Conservation (phyloP, 1,284 basidiomycete genomes). For the Amylostereum areolatum region DNA sequence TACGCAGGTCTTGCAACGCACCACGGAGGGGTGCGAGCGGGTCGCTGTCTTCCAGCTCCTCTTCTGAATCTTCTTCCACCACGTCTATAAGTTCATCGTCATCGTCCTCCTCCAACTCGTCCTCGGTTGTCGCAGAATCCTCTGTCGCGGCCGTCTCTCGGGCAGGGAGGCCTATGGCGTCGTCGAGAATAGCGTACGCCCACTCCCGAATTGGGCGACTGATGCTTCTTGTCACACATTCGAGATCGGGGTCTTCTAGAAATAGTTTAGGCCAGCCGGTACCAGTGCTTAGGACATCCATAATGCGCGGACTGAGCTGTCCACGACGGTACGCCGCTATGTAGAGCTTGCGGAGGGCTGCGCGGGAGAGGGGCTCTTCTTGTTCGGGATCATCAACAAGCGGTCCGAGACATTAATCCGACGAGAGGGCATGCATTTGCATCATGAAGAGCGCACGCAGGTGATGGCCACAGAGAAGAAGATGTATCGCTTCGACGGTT, state of each 20-base stretch:
- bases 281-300: slow-evolving; percentile 55
- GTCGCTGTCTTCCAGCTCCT: slow-evolving; percentile 35
- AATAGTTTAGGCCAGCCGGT: slow-evolving; percentile 68
- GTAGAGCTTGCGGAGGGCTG: slow-evolving; percentile 41
- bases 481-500: slow-evolving; percentile 35
- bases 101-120: slow-evolving; percentile 35
- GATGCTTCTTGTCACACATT: slow-evolving; percentile 55
- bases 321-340: slow-evolving; percentile 60
- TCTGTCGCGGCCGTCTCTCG: slow-evolving; percentile 15
- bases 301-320: slow-evolving; percentile 45
- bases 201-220: slow-evolving; percentile 58
- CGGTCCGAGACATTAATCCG: slow-evolving; percentile 43
- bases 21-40: slow-evolving; percentile 64
- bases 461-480: slow-evolving; percentile 40
- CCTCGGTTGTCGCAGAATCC: slow-evolving; percentile 15
- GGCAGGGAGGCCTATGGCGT: slow-evolving; percentile 52
- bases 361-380: slow-evolving; percentile 18
- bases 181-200: slow-evolving; percentile 64
- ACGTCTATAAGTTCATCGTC: slow-evolving; percentile 60
- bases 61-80: slow-evolving; percentile 33
- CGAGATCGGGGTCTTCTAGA: slow-evolving; percentile 70
- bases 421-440: slow-evolving; percentile 48
- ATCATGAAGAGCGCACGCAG: slow-evolving; percentile 54
- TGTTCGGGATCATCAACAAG: slow-evolving; percentile 22
- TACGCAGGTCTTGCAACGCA: slow-evolving; percentile 51